Conservation (phyloP, 306 rosid genomes). For the Glycine soja region DNA sequence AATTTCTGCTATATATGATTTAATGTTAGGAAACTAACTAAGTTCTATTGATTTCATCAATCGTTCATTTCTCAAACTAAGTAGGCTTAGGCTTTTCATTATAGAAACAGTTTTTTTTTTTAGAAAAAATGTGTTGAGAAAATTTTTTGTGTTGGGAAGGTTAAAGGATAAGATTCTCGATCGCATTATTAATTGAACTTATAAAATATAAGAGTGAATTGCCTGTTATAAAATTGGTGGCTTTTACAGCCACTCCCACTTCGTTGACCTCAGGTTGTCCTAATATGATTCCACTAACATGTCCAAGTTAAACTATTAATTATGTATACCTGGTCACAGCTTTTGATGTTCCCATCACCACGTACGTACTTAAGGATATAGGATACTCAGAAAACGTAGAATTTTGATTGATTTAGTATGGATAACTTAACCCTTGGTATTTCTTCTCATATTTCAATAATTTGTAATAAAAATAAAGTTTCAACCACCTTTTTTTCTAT, state of each 20-base stretch:
- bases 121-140: too few species aligned
- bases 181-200: conserved; percentile 6
- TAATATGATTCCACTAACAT: conserved; percentile 58
- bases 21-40: too few species aligned
- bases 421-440: neutral
- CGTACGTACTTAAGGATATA: neutral
- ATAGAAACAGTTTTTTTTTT: too few species aligned
- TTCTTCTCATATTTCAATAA: too few species aligned
- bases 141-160: neutral
- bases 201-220: neutral
- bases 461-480: neutral
- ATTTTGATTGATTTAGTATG: neutral
- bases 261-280: conserved; percentile 40
- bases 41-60: too few species aligned
- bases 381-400: neutral
- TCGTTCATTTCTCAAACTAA: too few species aligned
- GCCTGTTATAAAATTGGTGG: conserved; percentile 4
- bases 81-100: too few species aligned
- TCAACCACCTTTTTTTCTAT: too few species aligned
- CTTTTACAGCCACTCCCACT: conserved; percentile 36
- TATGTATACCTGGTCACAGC: conserved; percentile 45
- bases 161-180: conserved; percentile 8
- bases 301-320: conserved; percentile 51
- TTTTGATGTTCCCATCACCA: conserved; percentile 13
- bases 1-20: too few species aligned